Evolutionary conservation across 495 filamentous ascomycete genomes (phyloP).

Genomic region (Aspergillus asperescens): DNA sequence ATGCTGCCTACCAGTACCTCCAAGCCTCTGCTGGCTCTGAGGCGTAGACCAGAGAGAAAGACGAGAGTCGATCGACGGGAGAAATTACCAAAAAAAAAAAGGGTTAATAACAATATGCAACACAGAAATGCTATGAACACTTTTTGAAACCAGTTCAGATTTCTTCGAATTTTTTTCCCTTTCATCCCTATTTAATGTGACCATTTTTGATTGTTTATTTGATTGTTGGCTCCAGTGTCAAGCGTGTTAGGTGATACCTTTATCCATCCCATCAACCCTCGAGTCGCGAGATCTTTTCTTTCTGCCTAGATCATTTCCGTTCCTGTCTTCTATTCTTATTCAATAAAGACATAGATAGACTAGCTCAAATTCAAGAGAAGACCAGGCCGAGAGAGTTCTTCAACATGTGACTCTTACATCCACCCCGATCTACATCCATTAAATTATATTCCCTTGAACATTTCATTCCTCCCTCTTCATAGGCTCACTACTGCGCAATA

Average conservation of each 20-base stretch:
- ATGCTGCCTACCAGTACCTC: conserved; percentile 82
- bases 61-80: background rate
- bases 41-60: conserved; percentile 6
- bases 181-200: conserved; percentile 13
- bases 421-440: background rate
- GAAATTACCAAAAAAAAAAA: conserved; percentile 8
- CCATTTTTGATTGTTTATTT: background rate
- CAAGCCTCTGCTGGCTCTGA: conserved; percentile 49
- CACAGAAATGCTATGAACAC: conserved; percentile 10
- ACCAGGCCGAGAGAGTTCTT: background rate
- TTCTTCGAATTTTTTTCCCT: background rate
- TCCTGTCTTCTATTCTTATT: background rate
- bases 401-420: background rate
- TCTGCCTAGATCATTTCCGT: background rate
- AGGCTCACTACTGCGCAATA: too few species aligned
- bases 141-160: conserved; percentile 2
- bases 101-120: conserved; percentile 5
- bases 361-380: background rate
- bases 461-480: too few species aligned
- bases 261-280: background rate
- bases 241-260: conserved; percentile 19
- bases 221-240: conserved; percentile 6
- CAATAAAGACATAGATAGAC: background rate
- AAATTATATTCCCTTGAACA: too few species aligned
- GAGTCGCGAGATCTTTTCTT: background rate